These are phyloP conservation scores for Ambrosiella cleistominuta DNA, from an alignment of 2,329 filamentous ascomycete species.

Conservation along the genomic window DNA sequence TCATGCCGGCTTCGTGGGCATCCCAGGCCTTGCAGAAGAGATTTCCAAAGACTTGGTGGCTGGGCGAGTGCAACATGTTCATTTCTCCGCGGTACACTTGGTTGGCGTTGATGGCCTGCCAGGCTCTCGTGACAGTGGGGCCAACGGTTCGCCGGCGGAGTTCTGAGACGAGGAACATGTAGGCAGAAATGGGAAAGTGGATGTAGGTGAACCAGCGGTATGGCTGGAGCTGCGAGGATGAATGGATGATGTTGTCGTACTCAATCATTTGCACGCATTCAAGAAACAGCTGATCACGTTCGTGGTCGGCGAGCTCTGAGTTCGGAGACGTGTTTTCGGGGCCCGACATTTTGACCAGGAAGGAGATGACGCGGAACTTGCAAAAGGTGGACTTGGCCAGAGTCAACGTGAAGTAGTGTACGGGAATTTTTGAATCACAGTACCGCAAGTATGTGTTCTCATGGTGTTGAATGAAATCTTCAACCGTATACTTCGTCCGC, in stretches of 20 bases:
- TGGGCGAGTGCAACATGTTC: slow-evolving; percentile 33
- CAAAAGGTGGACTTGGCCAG: slow-evolving; percentile 38
- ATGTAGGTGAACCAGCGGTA: slow-evolving; percentile 43
- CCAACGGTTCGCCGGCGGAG: slow-evolving; percentile 34
- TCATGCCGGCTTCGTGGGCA: slow-evolving; percentile 32
- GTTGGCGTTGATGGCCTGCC: slow-evolving; percentile 38
- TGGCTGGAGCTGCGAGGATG: slow-evolving; percentile 30
- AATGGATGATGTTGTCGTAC: slow-evolving; percentile 39
- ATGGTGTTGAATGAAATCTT: slow-evolving; percentile 36
- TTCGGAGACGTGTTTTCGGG: slow-evolving; percentile 17
- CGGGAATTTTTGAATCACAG: slow-evolving; percentile 39
- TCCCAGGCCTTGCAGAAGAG: slow-evolving; percentile 47
- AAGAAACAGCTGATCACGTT: slow-evolving; percentile 35
- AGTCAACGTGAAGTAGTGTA: slow-evolving; percentile 40
- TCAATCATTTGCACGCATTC: slow-evolving; percentile 41
- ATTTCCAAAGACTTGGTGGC: slow-evolving; percentile 39
- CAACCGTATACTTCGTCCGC: slow-evolving; percentile 31
- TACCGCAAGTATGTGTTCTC: slow-evolving; percentile 37
- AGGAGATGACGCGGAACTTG: slow-evolving; percentile 38
- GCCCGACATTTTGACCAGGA: slow-evolving; percentile 32
- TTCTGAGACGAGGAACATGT: slow-evolving; percentile 41
- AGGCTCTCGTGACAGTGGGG: slow-evolving; percentile 40
- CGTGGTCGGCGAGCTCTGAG: slow-evolving; percentile 22
- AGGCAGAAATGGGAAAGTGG: slow-evolving; percentile 43
- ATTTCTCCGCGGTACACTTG: slow-evolving; percentile 33